phyloP scores from a whole-genome alignment of 257 asterid genomes.

The Nicotiana attenuata region DNA sequence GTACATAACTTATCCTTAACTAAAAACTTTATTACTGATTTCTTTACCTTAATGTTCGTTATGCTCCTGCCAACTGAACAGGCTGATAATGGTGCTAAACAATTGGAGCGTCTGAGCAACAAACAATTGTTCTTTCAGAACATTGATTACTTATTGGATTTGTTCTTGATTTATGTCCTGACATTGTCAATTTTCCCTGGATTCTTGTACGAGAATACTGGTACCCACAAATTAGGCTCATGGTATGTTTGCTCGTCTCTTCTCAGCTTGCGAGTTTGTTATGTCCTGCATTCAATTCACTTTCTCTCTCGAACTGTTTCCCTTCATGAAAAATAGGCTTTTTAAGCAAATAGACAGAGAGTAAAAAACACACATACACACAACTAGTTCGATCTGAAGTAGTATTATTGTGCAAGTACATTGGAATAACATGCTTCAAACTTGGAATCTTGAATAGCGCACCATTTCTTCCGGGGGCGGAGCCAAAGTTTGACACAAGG shows the following conservation, averaged over 20 bases:
- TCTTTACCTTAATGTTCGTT: neutral
- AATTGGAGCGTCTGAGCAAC: conserved; percentile 42
- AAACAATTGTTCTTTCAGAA: conserved; percentile 47
- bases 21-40: neutral
- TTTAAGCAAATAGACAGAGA: neutral
- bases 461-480: neutral
- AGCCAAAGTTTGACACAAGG: no score
- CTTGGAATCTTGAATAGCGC: neutral
- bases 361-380: neutral
- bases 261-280: neutral
- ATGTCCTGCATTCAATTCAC: neutral
- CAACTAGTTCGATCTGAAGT: neutral
- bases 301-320: neutral
- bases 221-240: conserved; percentile 57
- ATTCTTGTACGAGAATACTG: conserved; percentile 54
- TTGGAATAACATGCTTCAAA: neutral
- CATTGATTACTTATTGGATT: conserved; percentile 52
- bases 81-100: conserved; percentile 21
- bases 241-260: conserved; percentile 41
- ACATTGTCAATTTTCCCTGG: neutral
- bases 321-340: neutral
- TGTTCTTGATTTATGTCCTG: conserved; percentile 58
- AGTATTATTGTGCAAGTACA: neutral
- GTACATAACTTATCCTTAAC: conserved; percentile 6
- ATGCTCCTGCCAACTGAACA: conserved; percentile 2